Evolutionary conservation across 129 eudicot genomes (phyloP).

Genomic region (Lonicera japonica): DNA sequence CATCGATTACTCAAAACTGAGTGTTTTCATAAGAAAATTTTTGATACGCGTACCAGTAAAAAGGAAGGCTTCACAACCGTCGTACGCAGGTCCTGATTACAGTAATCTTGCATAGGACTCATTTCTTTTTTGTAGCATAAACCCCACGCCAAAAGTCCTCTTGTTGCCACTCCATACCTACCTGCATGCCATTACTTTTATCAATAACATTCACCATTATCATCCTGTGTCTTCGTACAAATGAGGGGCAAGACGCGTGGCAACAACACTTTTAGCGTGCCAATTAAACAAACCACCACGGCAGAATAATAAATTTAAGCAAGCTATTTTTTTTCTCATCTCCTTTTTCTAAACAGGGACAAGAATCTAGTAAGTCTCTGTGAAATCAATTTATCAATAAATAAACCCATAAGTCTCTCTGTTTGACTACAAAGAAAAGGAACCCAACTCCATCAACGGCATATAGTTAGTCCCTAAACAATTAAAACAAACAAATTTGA

Average conservation of each 20-base stretch:
- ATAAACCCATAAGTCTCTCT: neutral
- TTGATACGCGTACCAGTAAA: slow-evolving; percentile 55
- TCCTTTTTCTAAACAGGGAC: too few relatives aligned
- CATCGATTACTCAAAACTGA: neutral
- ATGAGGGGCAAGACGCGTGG: too few relatives aligned
- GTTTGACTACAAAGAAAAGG: neutral
- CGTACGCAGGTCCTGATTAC: slow-evolving; percentile 88
- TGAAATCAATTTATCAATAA: too few relatives aligned
- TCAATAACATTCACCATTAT: too few relatives aligned
- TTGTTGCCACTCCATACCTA: slow-evolving; percentile 92
- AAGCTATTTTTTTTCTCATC: too few relatives aligned
- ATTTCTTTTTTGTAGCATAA: slow-evolving; percentile 84
- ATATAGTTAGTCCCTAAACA: too few relatives aligned
- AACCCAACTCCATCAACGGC: neutral
- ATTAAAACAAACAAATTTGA: neutral
- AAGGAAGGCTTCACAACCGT: slow-evolving; percentile 96
- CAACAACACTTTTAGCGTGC: too few relatives aligned
- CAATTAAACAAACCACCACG: neutral
- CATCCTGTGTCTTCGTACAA: too few relatives aligned
- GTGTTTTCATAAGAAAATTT: neutral
- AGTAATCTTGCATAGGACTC: slow-evolving; percentile 85
- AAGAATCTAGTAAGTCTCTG: too few relatives aligned
- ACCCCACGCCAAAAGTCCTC: slow-evolving; percentile 95
- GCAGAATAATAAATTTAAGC: neutral
- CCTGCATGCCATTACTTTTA: too few relatives aligned